Evolutionary conservation across 192 early-diverging fungal species (phyloP).

Genomic region (Backusella sp.): DNA sequence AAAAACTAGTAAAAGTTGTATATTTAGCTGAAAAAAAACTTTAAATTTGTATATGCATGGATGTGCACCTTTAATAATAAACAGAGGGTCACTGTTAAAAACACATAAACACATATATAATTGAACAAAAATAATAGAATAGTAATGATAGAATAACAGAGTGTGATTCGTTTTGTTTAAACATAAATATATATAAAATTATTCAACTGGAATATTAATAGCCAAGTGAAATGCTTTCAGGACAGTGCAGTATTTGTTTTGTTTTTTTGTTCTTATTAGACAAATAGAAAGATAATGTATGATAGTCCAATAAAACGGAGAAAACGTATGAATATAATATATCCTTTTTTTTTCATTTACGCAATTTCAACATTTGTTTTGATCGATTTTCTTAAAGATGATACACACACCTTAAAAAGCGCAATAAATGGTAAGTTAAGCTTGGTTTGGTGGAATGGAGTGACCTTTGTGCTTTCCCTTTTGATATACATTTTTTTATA

Average conservation of each 20-base stretch:
- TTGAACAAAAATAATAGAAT: not conserved
- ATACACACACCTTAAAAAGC: too few relatives aligned
- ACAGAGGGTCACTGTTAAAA: not conserved
- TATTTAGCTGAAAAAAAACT: not conserved
- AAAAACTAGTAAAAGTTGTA: not conserved
- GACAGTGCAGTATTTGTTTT: not conserved
- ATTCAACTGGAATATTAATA: not conserved
- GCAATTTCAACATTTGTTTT: too few relatives aligned
- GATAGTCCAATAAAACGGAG: too few relatives aligned
- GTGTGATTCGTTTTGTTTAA: not conserved
- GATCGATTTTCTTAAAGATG: too few relatives aligned
- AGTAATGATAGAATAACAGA: not conserved
- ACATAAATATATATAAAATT: not conserved
- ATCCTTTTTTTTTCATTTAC: too few relatives aligned
- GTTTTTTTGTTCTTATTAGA: too few relatives aligned
- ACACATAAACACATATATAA: not conserved
- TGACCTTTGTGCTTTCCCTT: too few relatives aligned
- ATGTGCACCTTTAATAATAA: not conserved
- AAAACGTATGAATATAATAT: too few relatives aligned
- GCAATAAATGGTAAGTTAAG: too few relatives aligned
- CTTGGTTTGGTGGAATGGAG: too few relatives aligned
- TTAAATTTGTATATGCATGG: not conserved
- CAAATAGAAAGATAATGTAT: not conserved
- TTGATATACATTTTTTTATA: too few relatives aligned
- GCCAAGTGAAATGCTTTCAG: not conserved